Evolutionary conservation across 495 filamentous ascomycete species (phyloP).

Genomic region (Xylaria acuta): DNA sequence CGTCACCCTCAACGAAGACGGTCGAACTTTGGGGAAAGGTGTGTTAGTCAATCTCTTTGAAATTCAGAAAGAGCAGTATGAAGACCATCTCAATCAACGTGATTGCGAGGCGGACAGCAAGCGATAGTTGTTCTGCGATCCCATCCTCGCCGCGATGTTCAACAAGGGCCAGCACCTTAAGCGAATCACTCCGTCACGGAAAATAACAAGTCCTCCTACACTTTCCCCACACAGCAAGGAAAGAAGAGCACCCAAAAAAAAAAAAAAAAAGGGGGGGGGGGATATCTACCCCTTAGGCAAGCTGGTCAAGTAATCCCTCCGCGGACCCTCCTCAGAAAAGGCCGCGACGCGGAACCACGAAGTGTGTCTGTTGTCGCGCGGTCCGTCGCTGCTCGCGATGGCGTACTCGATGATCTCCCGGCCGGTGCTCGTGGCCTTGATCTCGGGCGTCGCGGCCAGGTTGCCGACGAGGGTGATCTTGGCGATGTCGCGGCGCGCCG

Average conservation of each 20-base stretch:
- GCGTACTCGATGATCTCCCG: conserved; percentile 71
- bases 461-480: conserved; percentile 76
- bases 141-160: not conserved
- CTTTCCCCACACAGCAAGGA: not conserved
- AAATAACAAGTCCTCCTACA: not conserved
- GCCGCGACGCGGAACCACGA: conserved; percentile 78
- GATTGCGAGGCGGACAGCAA: not conserved
- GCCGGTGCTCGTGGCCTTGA: conserved; percentile 67
- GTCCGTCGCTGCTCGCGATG: conserved; percentile 65
- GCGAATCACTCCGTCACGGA: not conserved
- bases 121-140: not conserved
- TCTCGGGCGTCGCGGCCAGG: conserved; percentile 73
- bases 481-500: conserved; percentile 63
- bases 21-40: conserved; percentile 57
- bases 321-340: conserved; percentile 65
- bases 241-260: not conserved
- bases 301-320: conserved; percentile 67
- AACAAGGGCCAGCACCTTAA: not conserved
- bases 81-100: not conserved
- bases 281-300: conserved; percentile 87
- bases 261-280: conserved; percentile 23
- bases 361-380: conserved; percentile 66
- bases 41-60: not conserved
- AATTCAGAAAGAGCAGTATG: not conserved
- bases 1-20: conserved; percentile 78